Base-by-base conservation (phyloP, 2,329 filamentous ascomycete species). In the Epichloe sibirici region DNA sequence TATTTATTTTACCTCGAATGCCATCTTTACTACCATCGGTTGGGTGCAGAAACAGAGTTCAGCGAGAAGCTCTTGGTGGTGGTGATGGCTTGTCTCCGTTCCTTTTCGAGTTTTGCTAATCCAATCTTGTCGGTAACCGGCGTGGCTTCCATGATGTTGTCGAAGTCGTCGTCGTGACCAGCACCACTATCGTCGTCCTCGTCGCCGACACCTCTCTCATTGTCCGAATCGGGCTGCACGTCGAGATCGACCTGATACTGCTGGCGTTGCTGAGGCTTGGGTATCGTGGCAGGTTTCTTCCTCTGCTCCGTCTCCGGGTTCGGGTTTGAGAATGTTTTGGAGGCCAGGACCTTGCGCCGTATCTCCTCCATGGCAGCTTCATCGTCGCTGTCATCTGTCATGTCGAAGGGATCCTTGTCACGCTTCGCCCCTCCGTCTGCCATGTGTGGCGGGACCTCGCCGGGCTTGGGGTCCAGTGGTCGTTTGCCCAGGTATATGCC, bases 111-210 rank as follows among this genome's bases (percentile, higher is more conserved):
- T 65, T 71, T 78, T 2, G 69, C 66, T 52, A 82, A 62, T 0
- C 91, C 91, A 12, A 86, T 87, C 51, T 85, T 81, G 65, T 96
- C 91, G 0, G 90, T 96, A 17, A 94, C 81, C 0, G 89, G 89
- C 3, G 88, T 91, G 0, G 93, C 91, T 60, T 90, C 82, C 63
- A 96, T 95, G 67, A 98, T 94, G 58, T 85, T 85, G 63, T 97
- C 91, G 63, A 97, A 95, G 48, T 89, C 85, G 46, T 86, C 86
- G 51, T 93, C 85, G 15, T 82, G 81, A 9, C 72, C 77, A 5
- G 61, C 79, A 25, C 71, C 67, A 23, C 71, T 76, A 53, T 83
- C 78, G 55, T 81, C 78, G 1, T 90, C 84, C 12, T 81, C 78
- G 15, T 81, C 78, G 1, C 90, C 84, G 15, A 81, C 78, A 62